Evolutionary conservation across 495 filamentous ascomycete species (phyloP).

Genomic region (Penicillium cataractarum): DNA sequence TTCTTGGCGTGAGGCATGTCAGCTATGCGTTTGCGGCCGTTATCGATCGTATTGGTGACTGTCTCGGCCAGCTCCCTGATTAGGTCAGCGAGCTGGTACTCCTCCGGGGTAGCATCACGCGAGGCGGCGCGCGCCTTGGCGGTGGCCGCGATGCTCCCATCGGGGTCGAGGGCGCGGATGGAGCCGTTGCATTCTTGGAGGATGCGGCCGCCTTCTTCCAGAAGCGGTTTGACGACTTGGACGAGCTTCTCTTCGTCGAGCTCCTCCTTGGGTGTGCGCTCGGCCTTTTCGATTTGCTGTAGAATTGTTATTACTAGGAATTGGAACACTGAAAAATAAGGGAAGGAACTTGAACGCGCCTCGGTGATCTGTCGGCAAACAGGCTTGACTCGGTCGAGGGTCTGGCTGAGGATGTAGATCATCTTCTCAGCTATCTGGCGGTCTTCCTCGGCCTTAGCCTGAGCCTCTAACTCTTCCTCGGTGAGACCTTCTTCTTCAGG

Average conservation of each 20-base stretch:
- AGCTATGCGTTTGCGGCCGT: conserved; percentile 80
- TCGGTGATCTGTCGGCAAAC: conserved; percentile 87
- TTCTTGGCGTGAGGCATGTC: conserved; percentile 97
- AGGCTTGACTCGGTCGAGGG: conserved; percentile 80
- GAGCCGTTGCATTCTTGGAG: conserved; percentile 86
- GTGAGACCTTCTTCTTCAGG: conserved; percentile 39
- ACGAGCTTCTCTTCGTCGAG: conserved; percentile 91
- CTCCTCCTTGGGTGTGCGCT: conserved; percentile 82
- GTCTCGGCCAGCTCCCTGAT: conserved; percentile 74
- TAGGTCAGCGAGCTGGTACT: conserved; percentile 80
- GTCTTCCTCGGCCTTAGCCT: conserved; percentile 66
- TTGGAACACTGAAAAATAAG: too few relatives aligned
- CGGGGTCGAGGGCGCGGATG: conserved; percentile 88
- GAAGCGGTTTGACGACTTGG: conserved; percentile 80
- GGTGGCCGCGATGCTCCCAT: conserved; percentile 78
- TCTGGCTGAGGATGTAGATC: conserved; percentile 70
- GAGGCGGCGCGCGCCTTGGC: conserved; percentile 81
- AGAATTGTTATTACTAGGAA: too few relatives aligned
- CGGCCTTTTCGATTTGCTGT: conserved; percentile 77
- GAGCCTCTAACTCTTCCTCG: conserved; percentile 56
- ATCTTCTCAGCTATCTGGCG: conserved; percentile 79
- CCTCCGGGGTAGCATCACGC: conserved; percentile 83
- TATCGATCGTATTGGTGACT: conserved; percentile 77
- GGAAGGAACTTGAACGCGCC: conserved; percentile 53
- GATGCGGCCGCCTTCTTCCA: conserved; percentile 82